Base-by-base conservation (phyloP, 768 basidiomycete species). In the Lepiota venenata region DNA sequence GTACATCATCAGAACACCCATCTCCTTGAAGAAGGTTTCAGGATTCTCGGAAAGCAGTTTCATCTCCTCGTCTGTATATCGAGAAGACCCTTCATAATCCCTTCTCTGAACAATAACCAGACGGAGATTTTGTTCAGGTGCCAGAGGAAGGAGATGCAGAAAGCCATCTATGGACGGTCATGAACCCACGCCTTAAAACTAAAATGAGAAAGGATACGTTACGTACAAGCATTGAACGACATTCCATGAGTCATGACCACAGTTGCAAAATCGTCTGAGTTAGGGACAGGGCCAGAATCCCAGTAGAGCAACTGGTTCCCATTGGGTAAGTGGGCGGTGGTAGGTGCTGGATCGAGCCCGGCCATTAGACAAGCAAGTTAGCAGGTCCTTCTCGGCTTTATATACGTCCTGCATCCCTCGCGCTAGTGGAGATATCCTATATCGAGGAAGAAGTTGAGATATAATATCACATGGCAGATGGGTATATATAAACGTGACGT, bases 171-270 rank as follows among this genome's bases (percentile, higher is more conserved):
- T n/a, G n/a, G n/a, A n/a, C n/a, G n/a, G n/a, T n/a, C n/a, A n/a
- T n/a, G n/a, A n/a, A n/a, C n/a, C n/a, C n/a, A n/a, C n/a, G n/a
- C n/a, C n/a, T n/a, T n/a, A n/a, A n/a, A n/a, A n/a, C n/a, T n/a
- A n/a, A n/a, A n/a, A n/a, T n/a, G n/a, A n/a, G n/a, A n/a, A n/a
- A n/a, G n/a, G n/a, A n/a, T 29, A 12, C 32, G 15, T 20, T 3
- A 35, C 50, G 16, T 39, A 53, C 52, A 47, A 16, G 52, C 43
- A n/a, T 53, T 53, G 37, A 53, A 53, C 7, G 9, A 20, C 16
- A 32, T 10, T 14, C 52, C 52, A 29, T 53, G 52, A 38, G 46
- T 15, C 44, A 45, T 2, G 16, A 53, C 11, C 5, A 53, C 10
- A 1, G 52, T 53, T 2, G 44, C 18, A 16, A 46, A 53, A 14